Conservation (phyloP, 305 asterid species). For the Fraxinus xanthoxyloides region DNA sequence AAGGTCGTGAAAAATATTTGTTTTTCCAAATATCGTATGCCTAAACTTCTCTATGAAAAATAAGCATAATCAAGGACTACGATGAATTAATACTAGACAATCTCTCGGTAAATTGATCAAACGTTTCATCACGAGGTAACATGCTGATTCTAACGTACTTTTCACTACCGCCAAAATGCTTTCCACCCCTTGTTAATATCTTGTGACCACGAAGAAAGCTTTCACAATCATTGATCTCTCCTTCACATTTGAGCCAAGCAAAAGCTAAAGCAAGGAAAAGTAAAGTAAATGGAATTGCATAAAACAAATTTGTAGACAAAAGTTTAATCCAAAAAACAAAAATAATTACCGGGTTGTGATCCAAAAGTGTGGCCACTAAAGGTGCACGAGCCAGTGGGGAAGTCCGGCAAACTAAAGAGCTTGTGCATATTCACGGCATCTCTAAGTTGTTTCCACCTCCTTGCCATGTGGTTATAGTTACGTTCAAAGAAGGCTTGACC, state of each 20-base stretch:
- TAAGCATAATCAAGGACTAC: constrained; percentile 2
- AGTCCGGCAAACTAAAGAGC: constrained; percentile 62
- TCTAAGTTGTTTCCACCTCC: constrained; percentile 71
- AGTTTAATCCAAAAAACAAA: background rate
- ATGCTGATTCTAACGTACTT: constrained; percentile 64
- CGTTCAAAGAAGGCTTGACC: constrained; percentile 56
- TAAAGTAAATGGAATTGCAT: background rate
- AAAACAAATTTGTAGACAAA: background rate
- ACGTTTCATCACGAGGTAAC: constrained; percentile 59
- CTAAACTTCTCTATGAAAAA: constrained; percentile 1
- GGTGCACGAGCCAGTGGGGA: constrained; percentile 47
- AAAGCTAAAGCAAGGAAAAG: constrained; percentile 44
- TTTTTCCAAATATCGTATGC: constrained; percentile 12
- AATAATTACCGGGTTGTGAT: constrained; percentile 62
- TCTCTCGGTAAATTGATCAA: constrained; percentile 52
- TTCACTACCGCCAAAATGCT: constrained; percentile 59
- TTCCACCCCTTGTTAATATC: constrained; percentile 68
- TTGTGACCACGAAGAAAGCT: constrained; percentile 58
- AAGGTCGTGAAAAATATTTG: constrained; percentile 9
- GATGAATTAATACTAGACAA: constrained; percentile 44
- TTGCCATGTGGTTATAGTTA: constrained; percentile 46
- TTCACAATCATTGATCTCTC: constrained; percentile 63
- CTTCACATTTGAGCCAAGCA: constrained; percentile 84
- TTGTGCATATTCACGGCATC: constrained; percentile 47
- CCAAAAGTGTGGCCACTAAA: constrained; percentile 53